A percentile compares a stretch with the other conserved stretches of the same genome.
These are phyloP conservation scores for Citrullus colocynthis DNA, from an alignment of 306 rosid species.

Conservation along the genomic window DNA sequence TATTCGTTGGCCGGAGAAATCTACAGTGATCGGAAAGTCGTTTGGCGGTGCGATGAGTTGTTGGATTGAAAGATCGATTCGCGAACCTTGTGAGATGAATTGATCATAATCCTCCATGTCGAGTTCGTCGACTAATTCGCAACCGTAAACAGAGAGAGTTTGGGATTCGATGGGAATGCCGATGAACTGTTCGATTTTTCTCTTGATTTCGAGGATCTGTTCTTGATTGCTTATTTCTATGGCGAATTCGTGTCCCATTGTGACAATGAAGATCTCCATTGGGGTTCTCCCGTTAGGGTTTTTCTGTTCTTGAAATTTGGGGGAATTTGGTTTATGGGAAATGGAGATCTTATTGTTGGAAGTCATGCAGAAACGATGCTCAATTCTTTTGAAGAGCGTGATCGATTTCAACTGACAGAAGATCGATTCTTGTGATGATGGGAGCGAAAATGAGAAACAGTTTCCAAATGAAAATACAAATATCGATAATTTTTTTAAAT, in stretches of 20 bases:
- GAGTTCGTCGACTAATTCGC: slow-evolving; percentile 73
- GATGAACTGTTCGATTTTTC: slow-evolving; percentile 54
- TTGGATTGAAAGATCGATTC: slow-evolving; percentile 44
- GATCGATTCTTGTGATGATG: slow-evolving; percentile 4
- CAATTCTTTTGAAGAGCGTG: slow-evolving; percentile 8
- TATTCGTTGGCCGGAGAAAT: slow-evolving; percentile 36
- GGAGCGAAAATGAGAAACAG: not conserved
- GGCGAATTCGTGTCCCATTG: slow-evolving; percentile 29
- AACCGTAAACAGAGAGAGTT: slow-evolving; percentile 45
- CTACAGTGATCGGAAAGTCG: slow-evolving; percentile 40
- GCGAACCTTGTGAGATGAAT: slow-evolving; percentile 59
- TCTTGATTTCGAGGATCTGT: slow-evolving; percentile 48
- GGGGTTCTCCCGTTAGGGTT: not conserved
- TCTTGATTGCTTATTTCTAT: slow-evolving; percentile 51
- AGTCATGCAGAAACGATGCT: slow-evolving; percentile 11
- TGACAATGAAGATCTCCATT: slow-evolving; percentile 28
- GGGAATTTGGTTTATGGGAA: not conserved
- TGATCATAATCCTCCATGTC: slow-evolving; percentile 83
- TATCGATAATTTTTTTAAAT: not conserved
- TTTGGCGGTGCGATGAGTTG: slow-evolving; percentile 17
- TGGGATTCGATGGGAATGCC: slow-evolving; percentile 52
- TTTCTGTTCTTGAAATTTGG: not conserved
- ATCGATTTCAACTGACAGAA: slow-evolving; percentile 3
- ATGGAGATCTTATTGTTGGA: not conserved
- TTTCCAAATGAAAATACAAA: not conserved